Conservation (phyloP, 2,329 filamentous ascomycete species). For the Aspergillus sp. region DNA sequence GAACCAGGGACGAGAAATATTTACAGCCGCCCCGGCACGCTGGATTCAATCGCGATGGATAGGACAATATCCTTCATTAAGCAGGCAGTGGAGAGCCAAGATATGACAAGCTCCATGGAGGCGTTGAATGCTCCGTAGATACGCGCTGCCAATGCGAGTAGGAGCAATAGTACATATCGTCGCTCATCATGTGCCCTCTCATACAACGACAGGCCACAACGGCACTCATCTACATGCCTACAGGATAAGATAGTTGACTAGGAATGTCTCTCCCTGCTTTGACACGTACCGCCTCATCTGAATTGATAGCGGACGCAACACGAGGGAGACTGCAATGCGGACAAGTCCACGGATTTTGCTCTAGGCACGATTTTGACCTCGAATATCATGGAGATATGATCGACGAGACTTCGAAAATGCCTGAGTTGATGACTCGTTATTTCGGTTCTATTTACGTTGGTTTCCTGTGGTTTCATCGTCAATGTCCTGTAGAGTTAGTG, state of each 20-base stretch:
- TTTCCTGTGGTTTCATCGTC: too few species aligned
- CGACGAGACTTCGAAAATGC: constrained; percentile 47
- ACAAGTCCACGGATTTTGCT: constrained; percentile 29
- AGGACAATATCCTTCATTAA: too few species aligned
- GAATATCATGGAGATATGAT: constrained; percentile 40
- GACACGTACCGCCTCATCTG: constrained; percentile 41
- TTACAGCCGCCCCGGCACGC: too few species aligned
- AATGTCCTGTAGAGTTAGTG: constrained; percentile 6
- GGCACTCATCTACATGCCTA: constrained; percentile 1
- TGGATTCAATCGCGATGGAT: too few species aligned
- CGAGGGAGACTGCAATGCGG: constrained; percentile 34
- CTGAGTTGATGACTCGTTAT: constrained; percentile 11
- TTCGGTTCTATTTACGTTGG: not conserved
- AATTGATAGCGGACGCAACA: constrained; percentile 40
- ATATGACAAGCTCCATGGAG: too few species aligned
- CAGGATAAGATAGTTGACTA: not conserved
- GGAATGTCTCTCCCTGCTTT: constrained; percentile 44
- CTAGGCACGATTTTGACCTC: constrained; percentile 47
- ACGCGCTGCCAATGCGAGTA: too few species aligned
- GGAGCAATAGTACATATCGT: not conserved
- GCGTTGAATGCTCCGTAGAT: too few species aligned
- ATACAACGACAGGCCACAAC: too few species aligned
- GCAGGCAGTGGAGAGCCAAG: too few species aligned
- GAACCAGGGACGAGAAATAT: too few species aligned
- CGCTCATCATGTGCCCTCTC: too few species aligned